Percentiles rank a stretch among this genome's conserved stretches.
Conservation (phyloP, 805 yeast species). For the Wickerhamiella dianesei region DNA sequence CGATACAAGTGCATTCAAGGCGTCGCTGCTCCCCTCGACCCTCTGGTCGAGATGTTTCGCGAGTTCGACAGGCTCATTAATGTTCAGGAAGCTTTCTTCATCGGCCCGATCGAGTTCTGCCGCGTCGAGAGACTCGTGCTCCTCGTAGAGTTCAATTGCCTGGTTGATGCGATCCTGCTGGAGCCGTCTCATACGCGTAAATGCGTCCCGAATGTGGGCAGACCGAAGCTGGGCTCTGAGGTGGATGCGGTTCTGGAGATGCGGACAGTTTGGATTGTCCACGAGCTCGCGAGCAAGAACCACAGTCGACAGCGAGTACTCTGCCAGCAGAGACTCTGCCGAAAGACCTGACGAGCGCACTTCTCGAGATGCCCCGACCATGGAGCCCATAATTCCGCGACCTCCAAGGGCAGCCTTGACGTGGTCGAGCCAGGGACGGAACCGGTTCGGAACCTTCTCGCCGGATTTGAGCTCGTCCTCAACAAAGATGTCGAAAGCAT, state of each 20-base stretch:
- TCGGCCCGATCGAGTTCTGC: background rate
- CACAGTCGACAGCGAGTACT: slow-evolving; percentile 59
- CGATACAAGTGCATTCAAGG: slow-evolving; percentile 45
- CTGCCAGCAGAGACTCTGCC: slow-evolving; percentile 51
- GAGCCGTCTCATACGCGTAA: slow-evolving; percentile 38
- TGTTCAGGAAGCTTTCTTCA: too few relatives aligned
- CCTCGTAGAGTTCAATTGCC: slow-evolving; percentile 47
- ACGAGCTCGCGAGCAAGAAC: slow-evolving; percentile 53
- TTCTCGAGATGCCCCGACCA: slow-evolving; percentile 87
- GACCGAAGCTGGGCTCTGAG: slow-evolving; percentile 48
- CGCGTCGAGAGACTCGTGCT: slow-evolving; percentile 34
- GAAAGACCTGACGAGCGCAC: slow-evolving; percentile 25
- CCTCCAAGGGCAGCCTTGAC: slow-evolving; percentile 65
- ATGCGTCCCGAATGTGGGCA: slow-evolving; percentile 41
- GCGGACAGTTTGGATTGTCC: slow-evolving; percentile 19
- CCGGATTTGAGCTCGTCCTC: slow-evolving; percentile 1
- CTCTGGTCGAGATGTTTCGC: slow-evolving; percentile 44
- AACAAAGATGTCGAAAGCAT: slow-evolving; percentile 31
- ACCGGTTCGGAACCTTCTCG: slow-evolving; percentile 31
- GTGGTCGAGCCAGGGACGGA: slow-evolving; percentile 57
- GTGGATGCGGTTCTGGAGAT: slow-evolving; percentile 33
- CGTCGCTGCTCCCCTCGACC: slow-evolving; percentile 38
- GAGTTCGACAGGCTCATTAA: slow-evolving; percentile 34
- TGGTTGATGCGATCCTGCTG: slow-evolving; percentile 47
- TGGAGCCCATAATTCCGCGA: slow-evolving; percentile 76